These are phyloP conservation scores for Eucalyptus globulus DNA, from an alignment of 345 rosid species.

Conservation along the genomic window DNA sequence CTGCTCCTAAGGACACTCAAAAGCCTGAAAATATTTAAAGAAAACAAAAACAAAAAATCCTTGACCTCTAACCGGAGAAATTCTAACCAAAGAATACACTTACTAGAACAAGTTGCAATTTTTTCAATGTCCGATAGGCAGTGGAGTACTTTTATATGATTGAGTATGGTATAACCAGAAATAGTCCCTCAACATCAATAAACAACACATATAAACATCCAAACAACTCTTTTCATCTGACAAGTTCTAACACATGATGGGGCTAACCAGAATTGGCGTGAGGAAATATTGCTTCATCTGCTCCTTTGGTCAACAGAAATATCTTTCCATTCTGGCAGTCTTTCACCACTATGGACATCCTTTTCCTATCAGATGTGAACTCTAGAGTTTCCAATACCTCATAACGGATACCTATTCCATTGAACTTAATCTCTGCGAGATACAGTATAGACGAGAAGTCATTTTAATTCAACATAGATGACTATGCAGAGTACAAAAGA, in stretches of 20 bases:
- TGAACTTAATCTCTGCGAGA: slow-evolving; percentile 62
- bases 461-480: neutral
- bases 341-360: slow-evolving; percentile 89
- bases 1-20: neutral
- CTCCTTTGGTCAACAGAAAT: slow-evolving; percentile 86
- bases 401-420: slow-evolving; percentile 41
- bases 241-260: neutral
- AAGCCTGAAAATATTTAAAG: neutral
- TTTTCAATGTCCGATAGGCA: neutral
- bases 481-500: neutral
- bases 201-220: neutral
- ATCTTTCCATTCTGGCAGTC: slow-evolving; percentile 70
- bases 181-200: neutral
- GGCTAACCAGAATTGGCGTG: slow-evolving; percentile 53
- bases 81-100: neutral
- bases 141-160: neutral
- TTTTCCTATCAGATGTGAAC: slow-evolving; percentile 95
- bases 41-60: neutral
- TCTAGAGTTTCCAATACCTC: slow-evolving; percentile 84
- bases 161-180: neutral
- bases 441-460: neutral
- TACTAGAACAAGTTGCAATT: neutral
- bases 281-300: slow-evolving; percentile 96
- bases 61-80: neutral
- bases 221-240: neutral